Conservation (phyloP, 768 basidiomycete genomes). For the Lenzites betulinus region DNA sequence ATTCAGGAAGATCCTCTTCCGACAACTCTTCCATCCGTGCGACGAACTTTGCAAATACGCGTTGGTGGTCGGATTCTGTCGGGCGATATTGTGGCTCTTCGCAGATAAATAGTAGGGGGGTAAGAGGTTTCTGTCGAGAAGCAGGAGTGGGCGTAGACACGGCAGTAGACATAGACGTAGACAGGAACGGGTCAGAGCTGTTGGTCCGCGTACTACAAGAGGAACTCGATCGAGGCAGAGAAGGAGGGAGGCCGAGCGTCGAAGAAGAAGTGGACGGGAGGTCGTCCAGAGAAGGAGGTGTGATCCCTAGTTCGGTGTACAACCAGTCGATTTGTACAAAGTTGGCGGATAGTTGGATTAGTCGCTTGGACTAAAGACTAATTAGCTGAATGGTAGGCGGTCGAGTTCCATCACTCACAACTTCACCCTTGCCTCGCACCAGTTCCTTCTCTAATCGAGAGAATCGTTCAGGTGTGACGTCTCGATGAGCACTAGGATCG, state of each 20-base stretch:
- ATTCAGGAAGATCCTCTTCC: conserved; percentile 45
- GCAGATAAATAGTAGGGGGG: conserved; percentile 42
- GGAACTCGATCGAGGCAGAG: conserved; percentile 35
- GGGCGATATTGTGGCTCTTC: conserved; percentile 10
- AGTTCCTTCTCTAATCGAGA: conserved; percentile 82
- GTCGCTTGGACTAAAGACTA: conserved; percentile 58
- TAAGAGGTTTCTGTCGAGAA: conserved; percentile 24
- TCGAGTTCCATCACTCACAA: conserved; percentile 50
- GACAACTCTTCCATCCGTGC: conserved; percentile 60
- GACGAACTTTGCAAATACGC: conserved; percentile 64
- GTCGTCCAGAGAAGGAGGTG: conserved; percentile 58
- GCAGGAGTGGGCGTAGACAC: conserved; percentile 41
- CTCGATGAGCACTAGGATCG: conserved; percentile 48
- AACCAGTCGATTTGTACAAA: conserved; percentile 83
- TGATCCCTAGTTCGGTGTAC: conserved; percentile 77
- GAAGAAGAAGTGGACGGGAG: conserved; percentile 38
- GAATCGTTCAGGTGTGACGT: conserved; percentile 83
- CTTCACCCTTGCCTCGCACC: conserved; percentile 82
- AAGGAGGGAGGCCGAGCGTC: conserved; percentile 25
- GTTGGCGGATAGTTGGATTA: conserved; percentile 59
- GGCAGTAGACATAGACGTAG: conserved; percentile 27
- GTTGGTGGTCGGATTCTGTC: conserved; percentile 51
- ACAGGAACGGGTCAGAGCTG: conserved; percentile 40
- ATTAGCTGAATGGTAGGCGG: not conserved
- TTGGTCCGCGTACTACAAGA: conserved; percentile 31